Evolutionary conservation across 306 rosid species (phyloP).

Genomic region (Boehmeria nivea): DNA sequence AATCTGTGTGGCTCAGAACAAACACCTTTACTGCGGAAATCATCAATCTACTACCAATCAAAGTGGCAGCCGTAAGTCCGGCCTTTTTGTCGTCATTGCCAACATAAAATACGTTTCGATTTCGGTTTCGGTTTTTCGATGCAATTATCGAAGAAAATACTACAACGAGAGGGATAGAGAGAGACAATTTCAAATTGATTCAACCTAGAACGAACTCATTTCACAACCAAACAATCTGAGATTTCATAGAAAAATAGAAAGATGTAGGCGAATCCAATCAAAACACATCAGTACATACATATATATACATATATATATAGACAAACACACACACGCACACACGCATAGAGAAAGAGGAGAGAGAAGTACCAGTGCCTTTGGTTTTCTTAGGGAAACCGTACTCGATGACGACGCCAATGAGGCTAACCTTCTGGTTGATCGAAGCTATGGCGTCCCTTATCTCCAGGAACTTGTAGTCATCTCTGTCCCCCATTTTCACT

Average conservation of each 20-base stretch:
- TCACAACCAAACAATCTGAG: not conserved
- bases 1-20: conserved; percentile 51
- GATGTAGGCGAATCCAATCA: not conserved
- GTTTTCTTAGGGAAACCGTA: conserved; percentile 36
- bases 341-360: not conserved
- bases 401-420: conserved; percentile 45
- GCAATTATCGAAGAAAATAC: not conserved
- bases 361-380: conserved; percentile 58
- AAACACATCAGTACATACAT: not conserved
- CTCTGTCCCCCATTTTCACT: conserved; percentile 20
- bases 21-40: conserved; percentile 48
- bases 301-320: too few relatives aligned
- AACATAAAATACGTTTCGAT: conserved; percentile 1
- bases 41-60: conserved; percentile 73
- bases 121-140: not conserved
- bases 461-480: conserved; percentile 29
- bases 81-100: conserved; percentile 90
- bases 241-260: not conserved
- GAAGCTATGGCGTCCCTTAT: conserved; percentile 35
- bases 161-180: too few relatives aligned
- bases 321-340: too few relatives aligned
- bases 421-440: conserved; percentile 36
- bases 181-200: not conserved
- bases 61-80: conserved; percentile 90
- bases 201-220: not conserved